Base-by-base conservation (phyloP, 2,329 filamentous ascomycete species). In the Drechslera avenae region DNA sequence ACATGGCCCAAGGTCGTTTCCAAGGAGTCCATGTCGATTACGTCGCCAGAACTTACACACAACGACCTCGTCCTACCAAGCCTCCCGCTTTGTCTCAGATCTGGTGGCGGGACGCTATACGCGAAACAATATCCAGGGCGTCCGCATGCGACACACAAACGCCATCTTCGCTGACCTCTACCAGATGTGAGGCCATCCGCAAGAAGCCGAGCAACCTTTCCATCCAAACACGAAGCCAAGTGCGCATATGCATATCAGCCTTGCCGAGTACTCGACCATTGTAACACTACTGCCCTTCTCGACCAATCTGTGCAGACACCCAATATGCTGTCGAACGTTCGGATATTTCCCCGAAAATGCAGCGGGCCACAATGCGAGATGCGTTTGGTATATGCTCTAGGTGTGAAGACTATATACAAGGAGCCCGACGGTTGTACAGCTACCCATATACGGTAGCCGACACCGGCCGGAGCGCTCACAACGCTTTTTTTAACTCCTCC, bases 381-480 rank as follows among this genome's bases (percentile, higher is more conserved):
- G n/a, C 14, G 26, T 30, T 36, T 26, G 3, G 17, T 37, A 31
- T 26, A 40, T 30, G 6, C 46, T 30, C 31, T 33, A 17, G 33
- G 23, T 13, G n/a, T 17, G 5, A 44, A 34, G 23, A 36, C n/a
- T 28, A 41, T 10, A 12, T 28, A 13, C 17, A 35, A 32, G 17
- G 33, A 43, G 48, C 48, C 34, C 33, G 37, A 34, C 52, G 41
- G 50, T 42, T 37, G 52, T 52, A 53, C 46, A 31, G 36, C 51
- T 40, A 28, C 44, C 57, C 49, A 39, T 34, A 46, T 51, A 46
- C 17, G 43, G 56, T 46, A 57, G 60, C 63, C 64, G 58, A 67
- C 60, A 58, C 67, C 58, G 62, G 57, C 57, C 53, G 60, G 50
- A 43, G 48, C 19, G 39, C 35, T 50, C 19, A 50, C 49, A 40